Evolutionary conservation across 2,329 filamentous ascomycete species (phyloP).

Genomic region (Thelonectria rubi): DNA sequence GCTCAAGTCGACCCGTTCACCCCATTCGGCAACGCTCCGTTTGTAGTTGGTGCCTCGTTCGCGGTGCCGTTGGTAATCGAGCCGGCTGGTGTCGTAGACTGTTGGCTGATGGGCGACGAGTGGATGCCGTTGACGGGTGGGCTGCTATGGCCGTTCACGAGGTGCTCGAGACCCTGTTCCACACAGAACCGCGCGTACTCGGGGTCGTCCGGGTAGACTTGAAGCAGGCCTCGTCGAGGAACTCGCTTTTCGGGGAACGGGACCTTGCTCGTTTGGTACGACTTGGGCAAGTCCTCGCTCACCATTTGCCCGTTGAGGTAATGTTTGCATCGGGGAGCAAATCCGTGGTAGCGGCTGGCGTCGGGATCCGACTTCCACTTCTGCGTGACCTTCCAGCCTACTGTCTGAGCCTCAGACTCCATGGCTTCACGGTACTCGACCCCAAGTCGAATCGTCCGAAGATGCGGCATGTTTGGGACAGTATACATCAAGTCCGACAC

Average conservation of each 20-base stretch:
- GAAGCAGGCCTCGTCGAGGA: slow-evolving; percentile 63
- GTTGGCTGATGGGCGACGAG: slow-evolving; percentile 56
- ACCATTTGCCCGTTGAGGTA: slow-evolving; percentile 66
- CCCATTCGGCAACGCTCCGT: slow-evolving; percentile 44
- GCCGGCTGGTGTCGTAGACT: slow-evolving; percentile 39
- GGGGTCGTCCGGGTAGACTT: slow-evolving; percentile 64
- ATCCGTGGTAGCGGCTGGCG: slow-evolving; percentile 59
- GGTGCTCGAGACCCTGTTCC: slow-evolving; percentile 66
- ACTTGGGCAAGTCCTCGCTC: slow-evolving; percentile 59
- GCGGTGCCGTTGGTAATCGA: slow-evolving; percentile 46
- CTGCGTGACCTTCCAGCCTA: slow-evolving; percentile 52
- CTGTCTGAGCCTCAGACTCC: slow-evolving; percentile 57
- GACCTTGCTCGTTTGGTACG: slow-evolving; percentile 58
- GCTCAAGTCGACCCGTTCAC: slow-evolving; percentile 40
- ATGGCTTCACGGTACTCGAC: slow-evolving; percentile 69
- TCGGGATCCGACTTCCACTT: slow-evolving; percentile 71
- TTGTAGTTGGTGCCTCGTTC: slow-evolving; percentile 31
- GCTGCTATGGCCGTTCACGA: slow-evolving; percentile 58
- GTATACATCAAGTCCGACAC: slow-evolving; percentile 69
- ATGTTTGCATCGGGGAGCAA: slow-evolving; percentile 66
- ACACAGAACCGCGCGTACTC: slow-evolving; percentile 64
- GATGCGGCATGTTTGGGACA: slow-evolving; percentile 65
- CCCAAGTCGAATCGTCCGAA: slow-evolving; percentile 63
- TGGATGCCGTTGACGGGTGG: slow-evolving; percentile 58
- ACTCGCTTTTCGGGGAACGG: slow-evolving; percentile 65